Percentiles rank a stretch among this genome's conserved stretches.
Conservation (phyloP, 2,329 filamentous ascomycete species). For the Epichloe sylvatica region DNA sequence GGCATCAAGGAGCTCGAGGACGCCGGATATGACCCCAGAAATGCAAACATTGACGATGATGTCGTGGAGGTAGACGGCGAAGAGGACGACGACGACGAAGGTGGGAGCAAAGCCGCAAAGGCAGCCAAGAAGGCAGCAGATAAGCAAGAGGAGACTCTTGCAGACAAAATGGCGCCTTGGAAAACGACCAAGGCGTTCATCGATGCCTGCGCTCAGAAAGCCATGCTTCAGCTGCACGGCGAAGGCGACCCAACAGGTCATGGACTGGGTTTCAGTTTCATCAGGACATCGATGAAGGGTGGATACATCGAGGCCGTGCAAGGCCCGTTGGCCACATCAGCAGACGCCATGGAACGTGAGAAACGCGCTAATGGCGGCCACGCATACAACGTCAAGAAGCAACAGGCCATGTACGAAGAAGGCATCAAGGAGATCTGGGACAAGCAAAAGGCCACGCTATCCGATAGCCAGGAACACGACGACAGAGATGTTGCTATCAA, state of each 20-base stretch:
- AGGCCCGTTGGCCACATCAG: slow-evolving; percentile 50
- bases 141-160: slow-evolving; percentile 54
- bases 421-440: slow-evolving; percentile 90
- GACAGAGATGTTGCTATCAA: slow-evolving; percentile 45
- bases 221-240: slow-evolving; percentile 89
- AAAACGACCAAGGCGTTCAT: slow-evolving; percentile 94
- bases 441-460: slow-evolving; percentile 65
- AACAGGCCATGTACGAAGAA: slow-evolving; percentile 82
- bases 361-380: slow-evolving; percentile 84
- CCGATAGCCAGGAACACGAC: slow-evolving; percentile 54
- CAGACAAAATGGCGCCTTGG: slow-evolving; percentile 88
- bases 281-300: slow-evolving; percentile 97
- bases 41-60: slow-evolving; percentile 49
- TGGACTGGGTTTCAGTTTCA: slow-evolving; percentile 90
- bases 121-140: slow-evolving; percentile 30
- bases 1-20: slow-evolving; percentile 83
- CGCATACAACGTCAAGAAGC: slow-evolving; percentile 91
- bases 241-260: slow-evolving; percentile 89
- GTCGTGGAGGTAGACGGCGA: slow-evolving; percentile 51
- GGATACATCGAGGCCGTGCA: slow-evolving; percentile 75
- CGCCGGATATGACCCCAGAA: slow-evolving; percentile 64
- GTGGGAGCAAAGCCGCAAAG: slow-evolving; percentile 25
- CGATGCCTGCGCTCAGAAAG: slow-evolving; percentile 84
- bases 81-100: slow-evolving; percentile 33
- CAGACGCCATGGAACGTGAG: slow-evolving; percentile 77